Percentiles rank a stretch among this genome's conserved stretches.
phyloP scores from a whole-genome alignment of 495 filamentous ascomycete genomes.

The Hypoxylon crocopeplum region DNA sequence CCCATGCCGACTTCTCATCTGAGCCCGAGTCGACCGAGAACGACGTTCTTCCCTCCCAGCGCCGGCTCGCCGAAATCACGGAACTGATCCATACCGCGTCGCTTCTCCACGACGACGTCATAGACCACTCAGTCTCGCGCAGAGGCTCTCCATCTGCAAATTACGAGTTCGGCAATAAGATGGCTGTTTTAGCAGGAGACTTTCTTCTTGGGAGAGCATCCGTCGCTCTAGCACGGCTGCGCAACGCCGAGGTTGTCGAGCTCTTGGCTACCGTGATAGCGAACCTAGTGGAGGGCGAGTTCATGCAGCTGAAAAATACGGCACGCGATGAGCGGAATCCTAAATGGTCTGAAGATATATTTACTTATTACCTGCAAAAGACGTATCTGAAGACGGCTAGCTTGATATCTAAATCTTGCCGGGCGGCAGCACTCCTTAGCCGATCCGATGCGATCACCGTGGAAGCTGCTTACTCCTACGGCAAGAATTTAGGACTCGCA shows the following conservation, averaged over 20 bases:
- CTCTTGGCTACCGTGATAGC: constrained; percentile 95
- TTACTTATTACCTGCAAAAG: constrained; percentile 97
- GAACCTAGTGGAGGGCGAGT: constrained; percentile 96
- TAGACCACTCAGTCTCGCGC: constrained; percentile 86
- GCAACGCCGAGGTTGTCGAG: constrained; percentile 93
- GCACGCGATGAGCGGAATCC: constrained; percentile 83
- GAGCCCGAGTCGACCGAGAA: constrained; percentile 63
- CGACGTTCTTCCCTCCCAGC: constrained; percentile 89
- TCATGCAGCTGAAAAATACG: constrained; percentile 99
- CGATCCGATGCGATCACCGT: constrained; percentile 77
- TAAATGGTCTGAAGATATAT: constrained; percentile 81
- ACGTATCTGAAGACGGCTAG: constrained; percentile 97
- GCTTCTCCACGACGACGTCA: constrained; percentile 96
- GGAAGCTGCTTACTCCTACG: constrained; percentile 89
- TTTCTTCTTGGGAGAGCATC: constrained; percentile 93
- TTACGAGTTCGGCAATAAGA: constrained; percentile 95
- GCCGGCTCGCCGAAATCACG: constrained; percentile 92
- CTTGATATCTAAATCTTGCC: constrained; percentile 93
- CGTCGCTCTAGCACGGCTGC: constrained; percentile 86
- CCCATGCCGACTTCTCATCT: constrained; percentile 55
- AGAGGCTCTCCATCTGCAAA: constrained; percentile 88
- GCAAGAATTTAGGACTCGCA: constrained; percentile 88
- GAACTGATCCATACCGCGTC: constrained; percentile 97
- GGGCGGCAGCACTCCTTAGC: constrained; percentile 86
- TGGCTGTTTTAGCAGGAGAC: constrained; percentile 95